Base-by-base conservation (phyloP, 768 basidiomycete genomes). In the Suillus sp. region DNA sequence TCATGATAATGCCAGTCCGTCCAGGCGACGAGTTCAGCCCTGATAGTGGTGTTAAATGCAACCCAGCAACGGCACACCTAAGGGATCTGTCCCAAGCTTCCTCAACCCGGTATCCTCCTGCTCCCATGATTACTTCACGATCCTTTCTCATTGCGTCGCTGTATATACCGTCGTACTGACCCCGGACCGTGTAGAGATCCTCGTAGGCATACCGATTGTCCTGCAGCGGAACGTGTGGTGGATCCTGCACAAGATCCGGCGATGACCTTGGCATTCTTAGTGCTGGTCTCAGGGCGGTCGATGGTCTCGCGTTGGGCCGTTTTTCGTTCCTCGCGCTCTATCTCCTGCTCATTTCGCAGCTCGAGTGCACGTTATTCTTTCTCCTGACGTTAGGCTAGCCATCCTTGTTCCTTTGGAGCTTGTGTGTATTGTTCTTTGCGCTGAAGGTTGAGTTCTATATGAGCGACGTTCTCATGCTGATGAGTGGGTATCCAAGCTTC, bases 51-150 rank as follows among this genome's bases (percentile, higher is more conserved):
- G 79, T 70, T 37, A 92, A 70, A 65, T 92, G 90, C 64, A 95
- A 72, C 0, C 86, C 91, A 40, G 87, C 87, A 27, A 95, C 88
- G 6, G 91, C 89, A 66, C 74, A 85, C 62, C 89, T 78, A 62
- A 96, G 72, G 14, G 92, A 92, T 61, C 93, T 81, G 69, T 90
- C 89, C 93, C 93, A 95, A 50, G 90, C 92, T 72, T 95, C 91
- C 65, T 91, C 87, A 4, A 92, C 80, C 65, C 78, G 81, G 71
- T 93, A 96, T 10, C 94, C 94, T 10, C 93, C 94, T 25, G 86
- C 93, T 48, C 88, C 80, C 89, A 90, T 91, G 67, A 89, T 86
- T 16, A 89, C 90, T 65, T 91, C 91, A 62, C 85, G 77, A 71
- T 93, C 92, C 68, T 84, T 83, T 67, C 90, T 79, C 22, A 93